Conservation (phyloP, 1,284 basidiomycete genomes). For the Xanthoconium separans region DNA sequence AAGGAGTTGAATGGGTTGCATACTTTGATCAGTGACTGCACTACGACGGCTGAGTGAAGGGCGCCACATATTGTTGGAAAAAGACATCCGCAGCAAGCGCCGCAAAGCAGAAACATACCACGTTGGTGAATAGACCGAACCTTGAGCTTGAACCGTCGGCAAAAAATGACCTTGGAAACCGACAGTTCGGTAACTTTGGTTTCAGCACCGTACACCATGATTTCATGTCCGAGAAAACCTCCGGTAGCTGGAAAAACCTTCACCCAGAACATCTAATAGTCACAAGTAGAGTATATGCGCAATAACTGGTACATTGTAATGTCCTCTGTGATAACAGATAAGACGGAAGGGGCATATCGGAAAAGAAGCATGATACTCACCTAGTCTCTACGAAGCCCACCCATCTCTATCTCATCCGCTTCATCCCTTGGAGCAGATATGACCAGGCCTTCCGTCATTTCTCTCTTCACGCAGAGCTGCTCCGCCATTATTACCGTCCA, state of each 20-base stretch:
- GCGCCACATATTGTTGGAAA: conserved; percentile 19
- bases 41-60: not conserved
- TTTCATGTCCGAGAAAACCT: conserved; percentile 4
- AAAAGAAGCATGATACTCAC: conserved; percentile 21
- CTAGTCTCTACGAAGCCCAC: conserved; percentile 40
- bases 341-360: conserved; percentile 1
- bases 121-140: conserved; percentile 7
- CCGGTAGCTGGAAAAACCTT: not conserved
- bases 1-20: conserved; percentile 2
- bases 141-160: conserved; percentile 13
- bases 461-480: conserved; percentile 88
- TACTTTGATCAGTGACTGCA: conserved; percentile 11
- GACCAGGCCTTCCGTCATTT: conserved; percentile 86
- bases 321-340: conserved; percentile 13
- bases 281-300: conserved; percentile 10
- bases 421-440: conserved; percentile 45
- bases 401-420: conserved; percentile 61
- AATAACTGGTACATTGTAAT: conserved; percentile 24
- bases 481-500: conserved; percentile 83
- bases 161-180: not conserved
- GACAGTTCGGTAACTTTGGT: not conserved
- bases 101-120: not conserved
- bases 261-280: conserved; percentile 14
- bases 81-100: conserved; percentile 1
- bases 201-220: conserved; percentile 1